Evolutionary conservation across 495 filamentous ascomycete species (phyloP).

Genomic region (Aspergillus saccharolyticus): DNA sequence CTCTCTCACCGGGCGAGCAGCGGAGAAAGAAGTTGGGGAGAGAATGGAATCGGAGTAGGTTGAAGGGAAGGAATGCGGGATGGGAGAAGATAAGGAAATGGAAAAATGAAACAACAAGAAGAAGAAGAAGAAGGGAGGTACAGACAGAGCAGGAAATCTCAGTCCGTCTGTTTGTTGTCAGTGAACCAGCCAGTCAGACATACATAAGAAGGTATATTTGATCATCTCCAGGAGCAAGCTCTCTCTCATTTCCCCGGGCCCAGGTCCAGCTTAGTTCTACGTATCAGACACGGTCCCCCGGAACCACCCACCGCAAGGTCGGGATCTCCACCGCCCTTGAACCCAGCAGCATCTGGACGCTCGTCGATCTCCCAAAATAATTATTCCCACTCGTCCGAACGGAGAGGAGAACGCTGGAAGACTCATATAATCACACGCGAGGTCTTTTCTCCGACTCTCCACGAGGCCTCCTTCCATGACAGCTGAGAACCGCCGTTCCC

Average conservation of each 20-base stretch:
- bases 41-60: neutral
- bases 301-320: constrained; percentile 8
- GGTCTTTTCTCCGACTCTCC: constrained; percentile 21
- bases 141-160: no score
- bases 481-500: constrained; percentile 27
- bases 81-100: constrained; percentile 19
- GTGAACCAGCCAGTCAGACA: neutral
- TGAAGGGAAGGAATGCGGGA: constrained; percentile 24
- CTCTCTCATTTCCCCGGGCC: no score
- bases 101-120: neutral
- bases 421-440: constrained; percentile 38
- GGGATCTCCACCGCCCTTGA: constrained; percentile 19
- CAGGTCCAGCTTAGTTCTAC: constrained; percentile 15
- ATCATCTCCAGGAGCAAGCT: no score
- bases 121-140: no score
- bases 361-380: neutral
- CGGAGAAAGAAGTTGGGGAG: constrained; percentile 16
- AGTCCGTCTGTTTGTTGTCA: neutral
- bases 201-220: constrained; percentile 13
- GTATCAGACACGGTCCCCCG: constrained; percentile 14
- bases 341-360: neutral
- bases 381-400: neutral
- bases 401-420: neutral
- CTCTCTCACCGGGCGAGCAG: constrained; percentile 37
- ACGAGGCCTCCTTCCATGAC: constrained; percentile 38